Evolutionary conservation across 108 stramenopile species (phyloP), one percentile per base, ranked within the genome.

Genomic region (Cyclostephanos tholiformis): DNA sequence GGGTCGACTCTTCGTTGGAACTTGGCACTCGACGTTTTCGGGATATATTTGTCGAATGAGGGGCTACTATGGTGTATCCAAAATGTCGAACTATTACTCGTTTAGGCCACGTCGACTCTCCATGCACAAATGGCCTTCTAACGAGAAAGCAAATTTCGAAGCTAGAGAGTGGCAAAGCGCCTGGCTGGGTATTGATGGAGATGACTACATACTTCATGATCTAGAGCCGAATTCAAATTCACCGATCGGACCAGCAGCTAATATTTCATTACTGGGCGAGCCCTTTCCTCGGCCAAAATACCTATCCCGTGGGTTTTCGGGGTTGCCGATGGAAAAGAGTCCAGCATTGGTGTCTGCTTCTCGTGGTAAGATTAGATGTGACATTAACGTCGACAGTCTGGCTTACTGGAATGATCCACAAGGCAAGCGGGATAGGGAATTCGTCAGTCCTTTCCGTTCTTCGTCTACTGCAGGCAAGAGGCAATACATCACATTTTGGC

Each of bases 1-100:
- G 62, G 97, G 89, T 5, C 66, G 93, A 36, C 71, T 85, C 0
- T 98, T 97, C 84, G 87, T 89, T 22, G 97, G 97, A 38, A 97
- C 97, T 20, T 98, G 87, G 83, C 92, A 91, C 66, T 89, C 87
- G n/a, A 97, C 97, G n/a, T 98, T 98, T 82, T 85, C 95, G 1
- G 94, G 90, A 27, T 98, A 96, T 72, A 98, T 98, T 35, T 87
- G 86, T 63, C 77, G 93, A 51, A 58, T 94, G 69, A 72, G 92
- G 25, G 92, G 92, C 2, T 91, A 94, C 52, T 88, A 94, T 75
- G 92, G 92, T 13, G 39, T 87, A 63, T 67, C 75, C 16, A 93
- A 91, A 84, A 86, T 72, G 80, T 73, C 82, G 52, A 82, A 84
- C 16, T 93, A 87, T 82, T 91, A 91, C 52, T 80, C 81, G 16